These are phyloP conservation scores for Sphaerobolus stellatus DNA, from an alignment of 1,284 basidiomycete species.

Conservation along the genomic window DNA sequence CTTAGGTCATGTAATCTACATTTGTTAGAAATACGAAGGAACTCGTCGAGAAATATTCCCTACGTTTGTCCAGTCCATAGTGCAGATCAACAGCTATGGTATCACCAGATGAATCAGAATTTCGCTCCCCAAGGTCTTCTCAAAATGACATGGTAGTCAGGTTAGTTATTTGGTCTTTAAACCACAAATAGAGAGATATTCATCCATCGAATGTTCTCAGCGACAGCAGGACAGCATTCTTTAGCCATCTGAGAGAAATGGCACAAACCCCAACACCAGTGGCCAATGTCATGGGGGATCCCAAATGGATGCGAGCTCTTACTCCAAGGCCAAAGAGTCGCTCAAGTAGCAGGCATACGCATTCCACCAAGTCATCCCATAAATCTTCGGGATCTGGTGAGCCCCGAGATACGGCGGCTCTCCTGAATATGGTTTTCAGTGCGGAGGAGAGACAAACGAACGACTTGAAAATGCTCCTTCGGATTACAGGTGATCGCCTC, in stretches of 20 bases:
- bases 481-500: constrained; percentile 52
- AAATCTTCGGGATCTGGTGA: neutral
- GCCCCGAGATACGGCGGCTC: neutral
- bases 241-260: constrained; percentile 8
- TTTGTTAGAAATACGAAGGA: too few relatives aligned
- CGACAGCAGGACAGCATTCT: neutral
- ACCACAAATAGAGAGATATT: too few relatives aligned
- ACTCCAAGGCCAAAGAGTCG: constrained; percentile 3
- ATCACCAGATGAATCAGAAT: too few relatives aligned
- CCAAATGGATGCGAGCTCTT: constrained; percentile 3
- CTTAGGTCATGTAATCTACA: too few relatives aligned
- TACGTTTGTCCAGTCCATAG: too few relatives aligned
- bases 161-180: too few relatives aligned
- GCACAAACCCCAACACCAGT: constrained; percentile 5
- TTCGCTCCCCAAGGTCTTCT: too few relatives aligned
- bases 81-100: too few relatives aligned
- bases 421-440: constrained; percentile 48
- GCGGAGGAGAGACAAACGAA: constrained; percentile 62
- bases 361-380: neutral
- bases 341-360: constrained; percentile 1
- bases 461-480: constrained; percentile 55
- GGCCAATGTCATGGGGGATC: constrained; percentile 1
- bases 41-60: too few relatives aligned
- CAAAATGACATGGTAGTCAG: too few relatives aligned
- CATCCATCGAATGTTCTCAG: neutral